Conservation (phyloP, 1,139 yeast species). For the Geotrichum siamense region DNA sequence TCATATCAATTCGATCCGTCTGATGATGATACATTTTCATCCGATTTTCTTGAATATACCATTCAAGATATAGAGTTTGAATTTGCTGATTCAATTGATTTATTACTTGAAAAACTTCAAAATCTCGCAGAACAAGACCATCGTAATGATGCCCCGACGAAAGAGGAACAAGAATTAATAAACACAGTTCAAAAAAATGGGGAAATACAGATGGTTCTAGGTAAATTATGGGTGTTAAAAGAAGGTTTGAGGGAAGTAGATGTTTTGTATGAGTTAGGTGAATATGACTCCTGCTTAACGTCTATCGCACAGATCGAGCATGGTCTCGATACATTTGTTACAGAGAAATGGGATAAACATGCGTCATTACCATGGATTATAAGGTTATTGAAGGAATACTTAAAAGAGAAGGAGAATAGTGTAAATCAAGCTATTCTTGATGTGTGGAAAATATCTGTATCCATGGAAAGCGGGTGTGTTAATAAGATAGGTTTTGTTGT, state of each 20-base stretch:
- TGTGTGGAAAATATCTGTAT: slow-evolving; percentile 24
- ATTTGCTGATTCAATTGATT: neutral
- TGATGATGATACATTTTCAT: neutral
- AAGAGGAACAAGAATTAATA: slow-evolving; percentile 8
- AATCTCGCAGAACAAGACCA: neutral
- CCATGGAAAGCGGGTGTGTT: too few relatives aligned
- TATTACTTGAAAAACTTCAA: neutral
- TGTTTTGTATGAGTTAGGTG: slow-evolving; percentile 26
- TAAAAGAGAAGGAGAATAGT: slow-evolving; percentile 15
- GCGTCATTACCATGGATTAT: slow-evolving; percentile 9
- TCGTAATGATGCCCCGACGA: neutral
- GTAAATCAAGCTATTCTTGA: slow-evolving; percentile 19
- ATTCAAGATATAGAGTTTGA: slow-evolving; percentile 1
- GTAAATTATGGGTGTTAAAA: slow-evolving; percentile 29
- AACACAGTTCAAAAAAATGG: slow-evolving; percentile 14
- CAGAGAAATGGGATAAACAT: slow-evolving; percentile 10
- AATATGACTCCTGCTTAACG: slow-evolving; percentile 24
- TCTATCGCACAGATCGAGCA: slow-evolving; percentile 24
- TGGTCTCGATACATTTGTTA: slow-evolving; percentile 18
- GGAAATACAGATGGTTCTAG: slow-evolving; percentile 17
- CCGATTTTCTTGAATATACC: neutral
- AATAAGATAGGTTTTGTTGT: neutral
- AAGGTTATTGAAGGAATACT: slow-evolving; percentile 19
- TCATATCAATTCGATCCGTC: neutral
- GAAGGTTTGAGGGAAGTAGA: slow-evolving; percentile 29